These are phyloP conservation scores for Stachybotrys chartarum DNA, from an alignment of 2,329 filamentous ascomycete species.

Conservation along the genomic window DNA sequence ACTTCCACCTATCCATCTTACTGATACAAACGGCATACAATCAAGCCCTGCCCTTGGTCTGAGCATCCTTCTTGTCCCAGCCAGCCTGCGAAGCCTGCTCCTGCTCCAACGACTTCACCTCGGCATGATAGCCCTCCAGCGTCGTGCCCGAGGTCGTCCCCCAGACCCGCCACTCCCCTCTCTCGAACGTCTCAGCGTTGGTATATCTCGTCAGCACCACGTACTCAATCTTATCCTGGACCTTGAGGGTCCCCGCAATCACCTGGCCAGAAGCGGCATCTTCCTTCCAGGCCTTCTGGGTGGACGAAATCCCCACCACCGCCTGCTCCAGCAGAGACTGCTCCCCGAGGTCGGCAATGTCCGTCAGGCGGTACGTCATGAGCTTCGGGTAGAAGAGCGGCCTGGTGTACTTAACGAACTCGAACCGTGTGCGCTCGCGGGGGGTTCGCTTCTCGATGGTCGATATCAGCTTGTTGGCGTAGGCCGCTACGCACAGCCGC, in stretches of 20 bases:
- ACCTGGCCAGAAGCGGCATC: conserved; percentile 26
- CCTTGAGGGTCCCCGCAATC: conserved; percentile 39
- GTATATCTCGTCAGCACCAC: conserved; percentile 49
- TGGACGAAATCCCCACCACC: conserved; percentile 52
- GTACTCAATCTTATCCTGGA: conserved; percentile 55
- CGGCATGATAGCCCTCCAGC: conserved; percentile 29
- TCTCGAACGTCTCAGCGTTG: conserved; percentile 36
- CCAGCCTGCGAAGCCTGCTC: conserved; percentile 22
- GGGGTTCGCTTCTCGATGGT: conserved; percentile 45
- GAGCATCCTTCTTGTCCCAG: conserved; percentile 2
- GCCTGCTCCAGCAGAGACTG: conserved; percentile 38
- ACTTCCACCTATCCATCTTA: not conserved
- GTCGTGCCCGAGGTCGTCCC: conserved; percentile 49
- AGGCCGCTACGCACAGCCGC: conserved; percentile 44
- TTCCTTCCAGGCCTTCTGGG: conserved; percentile 44
- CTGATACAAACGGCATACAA: not conserved
- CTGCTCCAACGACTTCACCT: conserved; percentile 21
- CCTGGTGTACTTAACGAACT: conserved; percentile 44
- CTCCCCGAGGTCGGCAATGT: conserved; percentile 32
- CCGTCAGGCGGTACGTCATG: conserved; percentile 44
- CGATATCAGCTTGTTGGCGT: conserved; percentile 42
- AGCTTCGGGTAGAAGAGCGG: conserved; percentile 37
- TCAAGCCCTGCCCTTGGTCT: not conserved
- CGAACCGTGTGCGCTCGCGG: conserved; percentile 42
- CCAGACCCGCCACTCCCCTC: conserved; percentile 54